These are phyloP conservation scores for Trypanosoma avium DNA, from an alignment of 208 protist species.

Conservation along the genomic window DNA sequence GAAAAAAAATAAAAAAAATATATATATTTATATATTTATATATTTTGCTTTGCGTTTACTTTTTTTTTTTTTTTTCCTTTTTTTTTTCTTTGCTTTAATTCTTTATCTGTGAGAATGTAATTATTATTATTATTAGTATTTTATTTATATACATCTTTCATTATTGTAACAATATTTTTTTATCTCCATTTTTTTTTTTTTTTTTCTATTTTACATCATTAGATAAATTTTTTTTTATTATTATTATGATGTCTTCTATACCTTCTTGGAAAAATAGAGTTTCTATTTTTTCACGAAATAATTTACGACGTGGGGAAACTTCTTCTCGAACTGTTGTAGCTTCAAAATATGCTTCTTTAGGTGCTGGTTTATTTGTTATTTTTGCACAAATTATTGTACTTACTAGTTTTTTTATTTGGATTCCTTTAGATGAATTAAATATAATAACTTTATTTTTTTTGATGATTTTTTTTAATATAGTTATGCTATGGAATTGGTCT, in stretches of 20 bases:
- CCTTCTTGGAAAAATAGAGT: background rate
- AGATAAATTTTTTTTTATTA: background rate
- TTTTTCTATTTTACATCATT: background rate
- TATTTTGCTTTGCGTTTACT: no score
- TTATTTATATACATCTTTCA: no score
- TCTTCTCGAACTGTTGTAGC: background rate
- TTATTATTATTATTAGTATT: no score
- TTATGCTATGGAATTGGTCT: conserved; percentile 26
- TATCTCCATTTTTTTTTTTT: background rate
- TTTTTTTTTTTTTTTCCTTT: no score
- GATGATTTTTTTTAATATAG: conserved; percentile 21
- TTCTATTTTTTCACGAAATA: conserved; percentile 18
- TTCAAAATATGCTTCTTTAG: background rate
- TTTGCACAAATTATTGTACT: conserved; percentile 8
- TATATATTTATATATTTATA: background rate
- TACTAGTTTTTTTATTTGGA: conserved; percentile 9
- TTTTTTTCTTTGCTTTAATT: no score
- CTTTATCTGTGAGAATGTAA: no score
- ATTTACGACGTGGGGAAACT: background rate
- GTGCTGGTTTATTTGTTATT: conserved; percentile 6
- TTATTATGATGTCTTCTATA: background rate
- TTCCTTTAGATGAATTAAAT: background rate
- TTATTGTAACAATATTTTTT: no score
- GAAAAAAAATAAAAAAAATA: background rate
- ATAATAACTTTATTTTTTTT: background rate